phyloP scores from a whole-genome alignment of 2,329 filamentous ascomycete species.

The Ilyonectria destructans region DNA sequence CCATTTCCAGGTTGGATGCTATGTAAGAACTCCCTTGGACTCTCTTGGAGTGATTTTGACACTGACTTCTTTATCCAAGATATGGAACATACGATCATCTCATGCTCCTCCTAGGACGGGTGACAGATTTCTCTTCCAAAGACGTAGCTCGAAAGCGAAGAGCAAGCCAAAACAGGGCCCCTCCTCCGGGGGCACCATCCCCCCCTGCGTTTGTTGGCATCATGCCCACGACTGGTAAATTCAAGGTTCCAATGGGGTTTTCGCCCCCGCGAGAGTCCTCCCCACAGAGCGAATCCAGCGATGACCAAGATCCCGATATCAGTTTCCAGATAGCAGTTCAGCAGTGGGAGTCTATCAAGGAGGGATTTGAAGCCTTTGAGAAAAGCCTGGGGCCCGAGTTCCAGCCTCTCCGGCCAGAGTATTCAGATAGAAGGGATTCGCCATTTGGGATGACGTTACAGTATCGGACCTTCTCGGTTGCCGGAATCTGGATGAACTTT shows the following conservation, averaged over 20 bases:
- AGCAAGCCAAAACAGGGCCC: conserved; percentile 59
- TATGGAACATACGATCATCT: conserved; percentile 94
- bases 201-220: conserved; percentile 70
- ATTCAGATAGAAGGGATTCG: conserved; percentile 71
- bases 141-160: conserved; percentile 86
- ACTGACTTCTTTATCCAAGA: conserved; percentile 61
- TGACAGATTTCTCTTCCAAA: conserved; percentile 83
- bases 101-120: conserved; percentile 83
- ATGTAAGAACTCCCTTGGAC: conserved; percentile 64
- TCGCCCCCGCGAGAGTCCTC: conserved; percentile 65
- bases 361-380: conserved; percentile 79
- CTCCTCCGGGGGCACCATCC: conserved; percentile 51
- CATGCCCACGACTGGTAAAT: conserved; percentile 67
- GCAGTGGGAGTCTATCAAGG: conserved; percentile 85
- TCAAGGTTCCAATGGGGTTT: conserved; percentile 70
- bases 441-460: conserved; percentile 88
- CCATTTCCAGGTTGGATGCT: conserved; percentile 82
- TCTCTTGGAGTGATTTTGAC: background rate
- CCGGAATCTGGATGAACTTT: conserved; percentile 89
- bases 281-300: conserved; percentile 60
- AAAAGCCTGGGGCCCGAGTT: conserved; percentile 82
- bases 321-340: conserved; percentile 79
- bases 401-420: conserved; percentile 80
- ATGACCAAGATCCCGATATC: conserved; percentile 73
- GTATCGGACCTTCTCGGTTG: conserved; percentile 90